Base-by-base conservation (phyloP, 257 asterid species). In the Primulina tabacum region DNA sequence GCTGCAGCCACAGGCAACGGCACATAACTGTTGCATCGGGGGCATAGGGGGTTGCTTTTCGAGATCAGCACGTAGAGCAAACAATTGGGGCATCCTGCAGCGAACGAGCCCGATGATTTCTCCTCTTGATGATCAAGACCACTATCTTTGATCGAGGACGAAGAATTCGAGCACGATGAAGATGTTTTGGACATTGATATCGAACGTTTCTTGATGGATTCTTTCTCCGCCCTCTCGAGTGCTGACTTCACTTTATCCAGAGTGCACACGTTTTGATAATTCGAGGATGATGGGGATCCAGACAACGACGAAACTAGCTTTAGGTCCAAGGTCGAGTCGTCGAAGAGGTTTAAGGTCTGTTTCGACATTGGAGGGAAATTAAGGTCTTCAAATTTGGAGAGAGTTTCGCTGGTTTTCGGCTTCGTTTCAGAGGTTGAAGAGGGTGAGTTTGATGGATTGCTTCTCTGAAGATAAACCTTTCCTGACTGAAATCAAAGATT, bases 201-300 rank as follows among this genome's bases (percentile, higher is more conserved):
- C 0, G 90, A 81, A 2, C 92, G 86, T 60, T 90, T 92, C 69
- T 82, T 81, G 8, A 38, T 55, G 8, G 84, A 75, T 67, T 84
- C 90, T 70, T 80, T 90, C 81, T 88, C 96, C 0, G 86, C 95
- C 74, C 95, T 82, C 73, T 84, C 96, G 0, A 92, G 88, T 0
- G 98, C 98, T 0, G 83, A 92, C 74, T 87, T 88, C 35, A 92
- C 97, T 59, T 89, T 92, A 79, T 92, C 97, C 1, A 92, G 82
- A 14, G 98, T 92, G 90, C 98, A 92, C 1, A 92, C 95, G 35
- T 96, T 92, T 20, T 79, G 88, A 79, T 84, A 83, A 17, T 58
- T 71, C 4, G 84, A 60, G 2, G 88, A 53, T 0, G 87, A 70
- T 0, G 81, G 75, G 0, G 85, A 67, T 0, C 79, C 1, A 0